These are phyloP conservation scores for Silene vulgaris DNA, from an alignment of 179 eudicot genomes.

Conservation along the genomic window DNA sequence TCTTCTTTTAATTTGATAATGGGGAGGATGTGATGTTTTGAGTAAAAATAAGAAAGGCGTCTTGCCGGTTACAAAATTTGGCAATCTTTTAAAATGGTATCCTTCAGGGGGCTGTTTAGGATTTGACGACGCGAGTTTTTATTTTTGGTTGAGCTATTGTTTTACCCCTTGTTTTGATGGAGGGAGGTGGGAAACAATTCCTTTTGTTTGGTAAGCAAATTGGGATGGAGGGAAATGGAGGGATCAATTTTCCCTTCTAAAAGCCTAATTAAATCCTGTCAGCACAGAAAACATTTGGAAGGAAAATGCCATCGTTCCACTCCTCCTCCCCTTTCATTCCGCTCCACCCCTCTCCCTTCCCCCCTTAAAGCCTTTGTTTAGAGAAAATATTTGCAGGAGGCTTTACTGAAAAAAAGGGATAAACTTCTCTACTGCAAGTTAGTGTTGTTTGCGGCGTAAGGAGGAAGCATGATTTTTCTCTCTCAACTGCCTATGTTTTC, in stretches of 20 bases:
- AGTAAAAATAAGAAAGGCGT: not conserved
- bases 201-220: too few species aligned
- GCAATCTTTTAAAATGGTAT: not conserved
- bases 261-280: too few species aligned
- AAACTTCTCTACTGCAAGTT: not conserved
- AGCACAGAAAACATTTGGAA: too few species aligned
- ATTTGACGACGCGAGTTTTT: not conserved
- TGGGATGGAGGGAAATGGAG: too few species aligned
- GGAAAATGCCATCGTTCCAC: too few species aligned
- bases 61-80: not conserved
- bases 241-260: too few species aligned
- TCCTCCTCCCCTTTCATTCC: too few species aligned
- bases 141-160: too few species aligned
- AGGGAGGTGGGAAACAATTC: too few species aligned
- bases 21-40: conserved; percentile 1
- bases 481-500: not conserved
- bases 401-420: not conserved
- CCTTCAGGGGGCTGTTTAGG: not conserved
- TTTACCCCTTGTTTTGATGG: too few species aligned
- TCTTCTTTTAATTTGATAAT: conserved; percentile 3
- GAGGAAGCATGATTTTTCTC: conserved; percentile 7
- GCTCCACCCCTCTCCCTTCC: too few species aligned
- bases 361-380: not conserved
- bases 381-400: not conserved
- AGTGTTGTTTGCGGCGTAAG: not conserved